Conservation (phyloP, 164 flowering plant species). For the Taxillus chinensis region DNA sequence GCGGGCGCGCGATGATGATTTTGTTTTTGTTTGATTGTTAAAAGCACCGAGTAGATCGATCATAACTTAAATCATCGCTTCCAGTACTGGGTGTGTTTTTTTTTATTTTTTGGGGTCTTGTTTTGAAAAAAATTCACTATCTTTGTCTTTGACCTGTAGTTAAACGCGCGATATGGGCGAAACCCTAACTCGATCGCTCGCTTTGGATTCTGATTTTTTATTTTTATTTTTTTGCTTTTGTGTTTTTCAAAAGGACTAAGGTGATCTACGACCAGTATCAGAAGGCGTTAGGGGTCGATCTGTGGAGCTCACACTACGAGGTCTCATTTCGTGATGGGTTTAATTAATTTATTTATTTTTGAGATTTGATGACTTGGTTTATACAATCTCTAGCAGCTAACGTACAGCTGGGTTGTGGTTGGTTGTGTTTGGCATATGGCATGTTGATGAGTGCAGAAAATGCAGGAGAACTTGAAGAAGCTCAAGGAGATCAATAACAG, state of each 20-base stretch:
- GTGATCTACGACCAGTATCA: conserved; percentile 52
- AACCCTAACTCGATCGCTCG: too few species aligned
- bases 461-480: conserved; percentile 43
- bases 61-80: too few species aligned
- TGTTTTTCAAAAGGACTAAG: conserved; percentile 34
- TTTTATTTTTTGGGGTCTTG: too few species aligned
- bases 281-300: conserved; percentile 25
- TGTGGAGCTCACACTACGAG: conserved; percentile 67
- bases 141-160: too few species aligned
- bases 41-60: too few species aligned
- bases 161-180: too few species aligned
- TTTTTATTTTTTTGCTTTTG: neutral
- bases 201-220: neutral
- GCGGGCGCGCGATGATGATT: too few species aligned
- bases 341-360: neutral
- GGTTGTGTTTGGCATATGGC: neutral
- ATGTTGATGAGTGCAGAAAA: conserved; percentile 24
- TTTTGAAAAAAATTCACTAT: too few species aligned
- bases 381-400: neutral
- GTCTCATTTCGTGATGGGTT: conserved; percentile 14
- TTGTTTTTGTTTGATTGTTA: too few species aligned
- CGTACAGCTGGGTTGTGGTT: too few species aligned
- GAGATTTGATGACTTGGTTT: neutral
- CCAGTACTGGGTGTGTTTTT: too few species aligned
- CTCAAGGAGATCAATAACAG: conserved; percentile 39